Evolutionary conservation across 805 yeast genomes (phyloP).

Genomic region (Candida lessepsii): DNA sequence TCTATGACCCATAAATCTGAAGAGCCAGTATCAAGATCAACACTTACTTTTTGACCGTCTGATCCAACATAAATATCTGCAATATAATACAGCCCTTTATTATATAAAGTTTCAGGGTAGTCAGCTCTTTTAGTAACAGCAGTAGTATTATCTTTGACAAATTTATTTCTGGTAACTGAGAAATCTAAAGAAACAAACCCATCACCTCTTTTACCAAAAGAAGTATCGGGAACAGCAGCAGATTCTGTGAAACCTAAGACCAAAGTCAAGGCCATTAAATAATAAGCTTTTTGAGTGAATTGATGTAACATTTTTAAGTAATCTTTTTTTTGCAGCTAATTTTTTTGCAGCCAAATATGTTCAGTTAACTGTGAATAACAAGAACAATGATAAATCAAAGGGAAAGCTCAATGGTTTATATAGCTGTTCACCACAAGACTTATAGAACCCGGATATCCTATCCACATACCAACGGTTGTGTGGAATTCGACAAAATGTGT

Average conservation of each 20-base stretch:
- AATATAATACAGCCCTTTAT: constrained; percentile 12
- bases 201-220: constrained; percentile 12
- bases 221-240: constrained; percentile 9
- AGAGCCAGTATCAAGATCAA: constrained; percentile 28
- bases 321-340: constrained; percentile 1
- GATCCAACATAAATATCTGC: constrained; percentile 21
- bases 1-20: constrained; percentile 28
- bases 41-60: constrained; percentile 19
- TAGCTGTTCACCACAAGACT: neutral
- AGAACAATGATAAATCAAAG: neutral
- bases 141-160: neutral
- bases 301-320: constrained; percentile 5
- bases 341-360: constrained; percentile 1
- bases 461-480: no score
- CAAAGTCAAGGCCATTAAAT: constrained; percentile 11
- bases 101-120: constrained; percentile 10
- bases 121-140: constrained; percentile 3
- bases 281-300: constrained; percentile 9
- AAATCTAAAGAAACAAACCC: constrained; percentile 13
- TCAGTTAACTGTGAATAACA: no score
- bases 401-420: neutral
- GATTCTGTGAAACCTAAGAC: constrained; percentile 6
- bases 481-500: no score
- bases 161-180: constrained; percentile 7
- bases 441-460: no score